Conservation (phyloP, 1,139 yeast genomes). For the Debaryomyces singareniensis region DNA sequence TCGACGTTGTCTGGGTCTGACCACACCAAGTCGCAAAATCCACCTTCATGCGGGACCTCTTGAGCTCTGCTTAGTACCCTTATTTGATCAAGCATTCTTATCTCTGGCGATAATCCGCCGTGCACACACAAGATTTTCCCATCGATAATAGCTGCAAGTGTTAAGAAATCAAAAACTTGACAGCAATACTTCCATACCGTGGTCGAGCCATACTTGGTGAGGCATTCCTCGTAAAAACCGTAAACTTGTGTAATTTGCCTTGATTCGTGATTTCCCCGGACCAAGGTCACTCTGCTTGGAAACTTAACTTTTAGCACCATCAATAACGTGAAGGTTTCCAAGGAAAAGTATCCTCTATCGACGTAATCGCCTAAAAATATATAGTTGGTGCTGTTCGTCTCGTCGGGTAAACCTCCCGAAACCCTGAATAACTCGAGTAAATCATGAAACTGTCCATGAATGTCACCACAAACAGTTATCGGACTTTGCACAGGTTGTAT, state of each 20-base stretch:
- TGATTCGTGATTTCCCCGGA: constrained; percentile 91
- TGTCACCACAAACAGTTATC: constrained; percentile 98
- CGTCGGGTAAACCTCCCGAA: constrained; percentile 85
- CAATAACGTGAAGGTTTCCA: constrained; percentile 85
- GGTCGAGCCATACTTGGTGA: constrained; percentile 89
- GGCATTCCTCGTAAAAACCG: constrained; percentile 87
- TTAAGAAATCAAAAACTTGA: constrained; percentile 89
- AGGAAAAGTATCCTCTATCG: constrained; percentile 89
- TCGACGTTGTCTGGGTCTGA: constrained; percentile 97
- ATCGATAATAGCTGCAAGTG: constrained; percentile 91
- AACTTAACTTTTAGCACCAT: constrained; percentile 88
- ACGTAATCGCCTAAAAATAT: constrained; percentile 92
- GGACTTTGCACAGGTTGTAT: constrained; percentile 96
- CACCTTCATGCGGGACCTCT: constrained; percentile 99
- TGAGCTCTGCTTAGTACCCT: constrained; percentile 95
- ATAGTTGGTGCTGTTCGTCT: constrained; percentile 48
- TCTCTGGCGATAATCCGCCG: constrained; percentile 97
- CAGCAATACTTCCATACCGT: constrained; percentile 98
- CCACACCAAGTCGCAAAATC: constrained; percentile 96
- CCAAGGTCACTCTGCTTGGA: constrained; percentile 81
- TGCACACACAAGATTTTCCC: constrained; percentile 92
- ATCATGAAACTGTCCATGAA: constrained; percentile 97
- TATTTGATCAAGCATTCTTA: constrained; percentile 93
- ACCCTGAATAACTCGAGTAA: constrained; percentile 82
- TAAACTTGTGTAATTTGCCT: constrained; percentile 95